Conservation (phyloP, 768 basidiomycete species). For the Suillus spraguei region DNA sequence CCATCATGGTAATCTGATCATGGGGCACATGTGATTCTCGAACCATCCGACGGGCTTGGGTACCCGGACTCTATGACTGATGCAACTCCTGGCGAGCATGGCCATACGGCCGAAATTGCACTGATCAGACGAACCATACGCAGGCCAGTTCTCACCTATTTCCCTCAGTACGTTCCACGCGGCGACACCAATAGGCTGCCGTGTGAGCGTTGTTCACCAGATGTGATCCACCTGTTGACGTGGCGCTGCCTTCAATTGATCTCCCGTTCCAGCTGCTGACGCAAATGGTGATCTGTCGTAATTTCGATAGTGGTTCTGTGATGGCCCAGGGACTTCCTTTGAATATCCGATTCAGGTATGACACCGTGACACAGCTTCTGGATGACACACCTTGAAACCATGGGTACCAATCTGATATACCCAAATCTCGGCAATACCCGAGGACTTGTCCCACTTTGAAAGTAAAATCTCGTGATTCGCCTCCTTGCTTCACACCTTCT, state of each 20-base stretch:
- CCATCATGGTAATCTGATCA: too few species aligned
- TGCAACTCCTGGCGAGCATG: too few species aligned
- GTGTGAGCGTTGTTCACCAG: constrained; percentile 39
- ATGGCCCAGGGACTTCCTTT: neutral
- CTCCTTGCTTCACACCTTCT: neutral
- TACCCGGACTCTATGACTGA: too few species aligned
- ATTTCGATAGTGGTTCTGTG: neutral
- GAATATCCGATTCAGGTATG: neutral
- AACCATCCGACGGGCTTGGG: too few species aligned
- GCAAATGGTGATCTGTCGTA: neutral
- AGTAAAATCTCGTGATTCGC: neutral
- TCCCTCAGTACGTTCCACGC: constrained; percentile 14
- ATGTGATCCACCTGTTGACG: constrained; percentile 23
- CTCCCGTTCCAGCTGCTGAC: too few species aligned
- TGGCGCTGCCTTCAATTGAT: neutral
- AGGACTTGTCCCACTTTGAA: neutral
- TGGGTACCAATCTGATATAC: neutral
- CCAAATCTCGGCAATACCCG: constrained; percentile 1
- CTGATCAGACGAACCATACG: neutral
- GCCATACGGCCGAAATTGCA: neutral
- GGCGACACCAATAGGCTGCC: constrained; percentile 6
- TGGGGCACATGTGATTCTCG: too few species aligned
- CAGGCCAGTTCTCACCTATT: constrained; percentile 13
- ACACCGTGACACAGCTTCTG: too few species aligned
- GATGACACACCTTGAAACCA: too few species aligned